Conservation (phyloP, 257 asterid species). For the Lycium ferocissimum region DNA sequence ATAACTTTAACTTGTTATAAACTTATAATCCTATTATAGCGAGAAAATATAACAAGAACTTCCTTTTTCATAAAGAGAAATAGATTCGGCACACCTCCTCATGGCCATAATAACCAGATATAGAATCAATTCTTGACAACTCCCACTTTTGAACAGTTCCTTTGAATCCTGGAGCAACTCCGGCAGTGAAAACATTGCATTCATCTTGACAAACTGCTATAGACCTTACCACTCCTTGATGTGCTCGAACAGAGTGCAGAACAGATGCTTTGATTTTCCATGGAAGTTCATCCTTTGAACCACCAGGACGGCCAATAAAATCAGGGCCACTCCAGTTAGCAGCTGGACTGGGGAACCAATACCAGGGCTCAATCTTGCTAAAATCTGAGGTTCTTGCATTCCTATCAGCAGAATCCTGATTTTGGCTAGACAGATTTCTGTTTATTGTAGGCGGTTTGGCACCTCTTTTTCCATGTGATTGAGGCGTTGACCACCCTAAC, state of each 20-base stretch:
- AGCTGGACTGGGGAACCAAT: conserved; percentile 90
- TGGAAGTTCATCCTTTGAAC: conserved; percentile 84
- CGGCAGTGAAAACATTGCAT: conserved; percentile 88
- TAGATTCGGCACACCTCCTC: conserved; percentile 78
- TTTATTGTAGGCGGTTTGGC: conserved; percentile 47
- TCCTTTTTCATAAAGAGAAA: neutral
- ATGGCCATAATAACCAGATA: conserved; percentile 88
- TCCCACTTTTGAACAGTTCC: conserved; percentile 97
- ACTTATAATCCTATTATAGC: neutral
- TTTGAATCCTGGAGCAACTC: conserved; percentile 93
- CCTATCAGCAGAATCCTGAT: conserved; percentile 59
- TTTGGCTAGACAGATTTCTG: conserved; percentile 44
- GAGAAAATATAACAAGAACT: neutral
- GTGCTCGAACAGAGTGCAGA: conserved; percentile 85
- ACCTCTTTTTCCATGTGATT: conserved; percentile 68
- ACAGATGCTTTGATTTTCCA: conserved; percentile 96
- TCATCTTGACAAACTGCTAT: conserved; percentile 88
- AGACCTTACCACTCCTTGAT: conserved; percentile 93
- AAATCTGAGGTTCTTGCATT: conserved; percentile 48
- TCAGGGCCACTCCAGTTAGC: conserved; percentile 76
- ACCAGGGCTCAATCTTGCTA: conserved; percentile 83
- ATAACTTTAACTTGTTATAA: neutral
- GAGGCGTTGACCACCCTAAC: conserved; percentile 90
- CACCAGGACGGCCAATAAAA: conserved; percentile 72
- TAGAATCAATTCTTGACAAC: conserved; percentile 71